Evolutionary conservation across 1,284 basidiomycete species (phyloP), one percentile per base, ranked within the genome.

Genomic region (Cerrena zonata): DNA sequence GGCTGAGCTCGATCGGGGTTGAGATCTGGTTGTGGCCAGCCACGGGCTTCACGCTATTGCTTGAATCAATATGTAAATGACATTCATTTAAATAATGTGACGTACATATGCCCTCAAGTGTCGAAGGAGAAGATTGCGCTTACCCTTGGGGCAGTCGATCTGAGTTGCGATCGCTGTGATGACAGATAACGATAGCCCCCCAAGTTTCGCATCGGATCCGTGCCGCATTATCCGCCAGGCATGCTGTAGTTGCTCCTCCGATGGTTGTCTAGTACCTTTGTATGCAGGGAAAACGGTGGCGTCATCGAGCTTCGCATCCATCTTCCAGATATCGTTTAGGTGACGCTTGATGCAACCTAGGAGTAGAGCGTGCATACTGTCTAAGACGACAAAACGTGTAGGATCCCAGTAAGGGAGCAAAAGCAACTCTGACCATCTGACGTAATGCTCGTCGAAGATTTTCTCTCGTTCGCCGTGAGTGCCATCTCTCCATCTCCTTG

Each of bases 361-460:
- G 10, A 52, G 26, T 10, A 52, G 37, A 12, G 7, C 25, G 49
- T 75, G 73, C 72, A 74, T 74, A 0, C 68, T 53, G 47, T 75
- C 71, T 12, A 74, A 55, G 7, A 68, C 55, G 0, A 61, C 56
- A 50, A 61, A 64, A 3, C 45, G 46, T 2, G 63, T 58, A 0
- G 69, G 66, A 45, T 73, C 64, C 65, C 67, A 73, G 48, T 73
- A 73, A 0, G 66, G 67, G 0, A 75, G 56, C 1, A 63, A 50
- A 5, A 72, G 61, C 2, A 74, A 58, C 34, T 68, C 64, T 0
- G 69, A 67, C 65, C 65, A 72, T 1, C 66, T 56, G 4, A 69
- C 41, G 0, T 68, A 67, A 21, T 58, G 40, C 13, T 46, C 23
- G 1, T 23, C 40, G n/a, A 19, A 46, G 3, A 23, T 15, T 22